These are phyloP conservation scores for Endocarpon pusillum DNA, from an alignment of 495 filamentous ascomycete species.

Conservation along the genomic window DNA sequence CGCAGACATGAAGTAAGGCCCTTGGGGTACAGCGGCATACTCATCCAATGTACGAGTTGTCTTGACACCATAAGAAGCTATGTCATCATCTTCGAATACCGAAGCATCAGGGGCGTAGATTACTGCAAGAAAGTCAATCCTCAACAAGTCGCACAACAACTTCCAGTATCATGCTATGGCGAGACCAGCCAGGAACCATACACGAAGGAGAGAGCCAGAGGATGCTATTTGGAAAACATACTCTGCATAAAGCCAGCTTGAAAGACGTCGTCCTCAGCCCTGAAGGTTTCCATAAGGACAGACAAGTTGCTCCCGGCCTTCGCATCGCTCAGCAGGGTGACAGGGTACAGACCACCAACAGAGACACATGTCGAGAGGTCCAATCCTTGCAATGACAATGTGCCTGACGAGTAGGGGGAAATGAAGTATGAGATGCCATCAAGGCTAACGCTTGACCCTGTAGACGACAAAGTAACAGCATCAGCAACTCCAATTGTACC, in stretches of 20 bases:
- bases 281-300: constrained; percentile 14
- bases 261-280: constrained; percentile 25
- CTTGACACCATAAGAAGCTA: not conserved
- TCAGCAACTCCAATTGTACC: not conserved
- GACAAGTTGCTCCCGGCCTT: constrained; percentile 10
- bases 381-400: constrained; percentile 1
- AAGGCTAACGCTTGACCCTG: constrained; percentile 15
- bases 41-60: constrained; percentile 1
- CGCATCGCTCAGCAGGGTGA: constrained; percentile 21
- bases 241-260: constrained; percentile 19
- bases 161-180: constrained; percentile 4
- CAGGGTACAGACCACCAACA: constrained; percentile 17
- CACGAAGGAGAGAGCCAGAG: not conserved
- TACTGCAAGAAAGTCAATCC: constrained; percentile 3
- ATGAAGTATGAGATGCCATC: constrained; percentile 28
- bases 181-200: not conserved
- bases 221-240: constrained; percentile 5
- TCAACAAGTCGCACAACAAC: constrained; percentile 6
- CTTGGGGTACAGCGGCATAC: constrained; percentile 16
- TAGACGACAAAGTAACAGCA: not conserved
- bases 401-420: constrained; percentile 13
- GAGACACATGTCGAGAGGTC: constrained; percentile 4
- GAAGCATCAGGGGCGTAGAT: constrained; percentile 3
- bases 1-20: constrained; percentile 30
- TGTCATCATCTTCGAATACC: not conserved